Evolutionary conservation across 2,329 filamentous ascomycete genomes (phyloP).

Genomic region (Neurospora sp.): DNA sequence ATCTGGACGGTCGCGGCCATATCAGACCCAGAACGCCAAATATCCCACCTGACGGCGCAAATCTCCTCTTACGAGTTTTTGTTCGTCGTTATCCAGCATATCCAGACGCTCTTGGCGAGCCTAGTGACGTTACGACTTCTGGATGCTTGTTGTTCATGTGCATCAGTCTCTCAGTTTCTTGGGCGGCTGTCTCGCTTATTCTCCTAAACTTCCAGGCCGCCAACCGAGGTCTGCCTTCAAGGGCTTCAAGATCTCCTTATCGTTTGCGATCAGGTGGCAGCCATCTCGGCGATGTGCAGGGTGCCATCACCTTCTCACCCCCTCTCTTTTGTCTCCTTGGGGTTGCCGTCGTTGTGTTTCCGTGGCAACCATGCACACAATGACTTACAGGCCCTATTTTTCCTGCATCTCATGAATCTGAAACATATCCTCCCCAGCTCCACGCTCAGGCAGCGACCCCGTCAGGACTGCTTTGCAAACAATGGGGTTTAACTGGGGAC

Average conservation of each 20-base stretch:
- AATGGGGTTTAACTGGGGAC: neutral
- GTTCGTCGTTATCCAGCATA: neutral
- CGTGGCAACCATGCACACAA: neutral
- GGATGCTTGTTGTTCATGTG: neutral
- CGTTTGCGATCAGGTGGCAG: neutral
- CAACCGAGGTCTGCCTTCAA: neutral
- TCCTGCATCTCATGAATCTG: neutral
- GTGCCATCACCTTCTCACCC: neutral
- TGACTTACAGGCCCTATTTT: neutral
- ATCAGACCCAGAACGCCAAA: neutral
- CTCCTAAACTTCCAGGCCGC: neutral
- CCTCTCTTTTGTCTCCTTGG: neutral
- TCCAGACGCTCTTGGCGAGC: neutral
- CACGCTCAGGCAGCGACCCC: neutral
- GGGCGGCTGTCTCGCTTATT: neutral
- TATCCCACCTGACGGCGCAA: neutral
- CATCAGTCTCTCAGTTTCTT: neutral
- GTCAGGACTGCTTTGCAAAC: neutral
- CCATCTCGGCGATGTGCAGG: neutral
- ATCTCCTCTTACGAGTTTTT: neutral
- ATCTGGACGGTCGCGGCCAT: neutral
- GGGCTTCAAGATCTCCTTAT: neutral
- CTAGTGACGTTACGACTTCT: neutral
- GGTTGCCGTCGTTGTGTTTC: neutral
- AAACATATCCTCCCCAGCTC: neutral